Conservation (phyloP, 768 basidiomycete species). For the Tricholoma saponaceum region DNA sequence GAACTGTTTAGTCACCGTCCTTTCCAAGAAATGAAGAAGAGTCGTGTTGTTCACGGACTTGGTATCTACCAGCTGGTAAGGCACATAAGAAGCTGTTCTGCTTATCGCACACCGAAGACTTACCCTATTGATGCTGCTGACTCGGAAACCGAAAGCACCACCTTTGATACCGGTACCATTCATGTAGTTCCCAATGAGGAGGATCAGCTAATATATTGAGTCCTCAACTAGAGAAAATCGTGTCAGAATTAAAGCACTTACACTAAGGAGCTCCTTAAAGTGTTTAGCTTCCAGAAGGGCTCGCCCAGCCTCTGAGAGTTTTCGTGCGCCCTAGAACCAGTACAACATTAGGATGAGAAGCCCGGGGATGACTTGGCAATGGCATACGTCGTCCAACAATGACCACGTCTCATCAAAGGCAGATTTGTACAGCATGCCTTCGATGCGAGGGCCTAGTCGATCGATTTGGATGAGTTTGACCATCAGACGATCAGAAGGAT, state of each 20-base stretch:
- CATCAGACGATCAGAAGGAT: conserved; percentile 94
- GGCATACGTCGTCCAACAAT: conserved; percentile 73
- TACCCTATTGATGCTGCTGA: conserved; percentile 97
- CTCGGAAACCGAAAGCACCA: conserved; percentile 94
- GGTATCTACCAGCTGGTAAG: conserved; percentile 84
- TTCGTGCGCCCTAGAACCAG: conserved; percentile 62
- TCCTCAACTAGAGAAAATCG: not conserved
- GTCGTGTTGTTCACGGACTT: conserved; percentile 95
- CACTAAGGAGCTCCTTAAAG: conserved; percentile 89
- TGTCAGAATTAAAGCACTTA: conserved; percentile 28
- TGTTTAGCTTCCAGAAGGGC: conserved; percentile 75
- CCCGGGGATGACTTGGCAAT: not conserved
- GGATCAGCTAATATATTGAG: conserved; percentile 62
- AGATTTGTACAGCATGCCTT: conserved; percentile 93
- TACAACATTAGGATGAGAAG: conserved; percentile 3
- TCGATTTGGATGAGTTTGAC: conserved; percentile 95
- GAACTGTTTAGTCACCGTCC: conserved; percentile 85
- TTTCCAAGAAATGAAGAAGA: conserved; percentile 89
- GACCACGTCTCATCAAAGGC: conserved; percentile 84
- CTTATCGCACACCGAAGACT: conserved; percentile 5
- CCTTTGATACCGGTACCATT: conserved; percentile 96
- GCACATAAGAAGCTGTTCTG: not conserved
- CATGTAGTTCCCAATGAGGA: conserved; percentile 97
- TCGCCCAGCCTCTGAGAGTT: conserved; percentile 77
- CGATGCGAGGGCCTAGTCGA: conserved; percentile 79